Conservation (phyloP, 177 flowering plant species). For the Vitis hybrid region DNA sequence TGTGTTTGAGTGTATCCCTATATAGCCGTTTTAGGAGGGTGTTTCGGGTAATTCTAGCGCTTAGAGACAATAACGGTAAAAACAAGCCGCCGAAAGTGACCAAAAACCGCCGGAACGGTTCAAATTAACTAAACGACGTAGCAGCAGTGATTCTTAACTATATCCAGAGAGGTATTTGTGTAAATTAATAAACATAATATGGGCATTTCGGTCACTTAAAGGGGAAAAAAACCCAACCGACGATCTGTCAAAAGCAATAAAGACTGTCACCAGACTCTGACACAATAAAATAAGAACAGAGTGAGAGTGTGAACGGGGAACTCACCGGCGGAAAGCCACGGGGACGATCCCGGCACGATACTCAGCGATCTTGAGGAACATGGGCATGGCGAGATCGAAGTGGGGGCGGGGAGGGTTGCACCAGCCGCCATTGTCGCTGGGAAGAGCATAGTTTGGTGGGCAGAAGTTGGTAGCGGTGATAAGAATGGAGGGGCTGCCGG, state of each 20-base stretch:
- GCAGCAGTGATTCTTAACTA: too few relatives aligned
- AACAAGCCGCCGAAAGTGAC: too few relatives aligned
- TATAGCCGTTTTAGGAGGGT: too few relatives aligned
- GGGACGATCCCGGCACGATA: constrained; percentile 77
- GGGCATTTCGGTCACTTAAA: background rate
- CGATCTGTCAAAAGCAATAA: background rate
- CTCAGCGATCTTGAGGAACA: constrained; percentile 68
- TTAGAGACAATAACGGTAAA: too few relatives aligned
- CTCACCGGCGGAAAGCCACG: constrained; percentile 62
- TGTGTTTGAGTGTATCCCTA: too few relatives aligned
- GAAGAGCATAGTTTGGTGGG: constrained; percentile 64
- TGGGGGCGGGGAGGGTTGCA: constrained; percentile 78
- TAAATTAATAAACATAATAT: too few relatives aligned
- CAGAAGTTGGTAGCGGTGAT: constrained; percentile 75
- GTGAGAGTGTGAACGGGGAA: background rate
- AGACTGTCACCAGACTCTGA: background rate
- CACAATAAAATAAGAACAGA: background rate
- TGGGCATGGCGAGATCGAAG: constrained; percentile 78
- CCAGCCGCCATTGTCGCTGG: constrained; percentile 75
- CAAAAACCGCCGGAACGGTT: too few relatives aligned
- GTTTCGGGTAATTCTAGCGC: too few relatives aligned
- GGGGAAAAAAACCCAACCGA: background rate
- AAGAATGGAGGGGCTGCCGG: constrained; percentile 57
- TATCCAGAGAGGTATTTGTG: too few relatives aligned
- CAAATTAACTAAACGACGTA: too few relatives aligned